Base-by-base conservation (phyloP, 805 yeast species). In the Kodamaea fukazawae region DNA sequence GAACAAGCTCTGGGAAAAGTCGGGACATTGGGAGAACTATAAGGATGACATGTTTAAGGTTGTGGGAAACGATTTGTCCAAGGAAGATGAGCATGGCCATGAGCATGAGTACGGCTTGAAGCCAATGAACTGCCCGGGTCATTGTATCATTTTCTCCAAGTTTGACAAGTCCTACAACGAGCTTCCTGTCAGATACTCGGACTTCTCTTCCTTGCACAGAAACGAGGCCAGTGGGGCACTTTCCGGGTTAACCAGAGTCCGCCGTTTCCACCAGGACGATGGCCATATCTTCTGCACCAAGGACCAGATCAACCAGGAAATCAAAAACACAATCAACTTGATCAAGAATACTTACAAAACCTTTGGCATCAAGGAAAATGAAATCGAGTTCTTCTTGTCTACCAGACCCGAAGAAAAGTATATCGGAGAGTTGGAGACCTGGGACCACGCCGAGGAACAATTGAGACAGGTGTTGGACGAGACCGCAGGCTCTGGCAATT, bases 101-200 rank as follows among this genome's bases (percentile, higher is more conserved):
- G 33, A 41, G 13, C 65, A 61, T 41, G 71, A 68, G 35, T 91
- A 83, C 58, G 95, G 96, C 0, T 67, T 91, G 30, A 93, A 93
- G 55, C 99, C 99, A 7, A 81, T 88, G 96, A 87, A 87, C 61
- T 88, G 96, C 55, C 96, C 96, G 0, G 96, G 96, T 0, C 99
- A 93, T 58, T 93, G 99, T 58, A 55, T 93, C 32, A 75, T 93
- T 14, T 93, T 79, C 62, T 76, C 79, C 34, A 73, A 81, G 49
- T 80, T 80, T 45, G 88, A 86, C 36, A 76, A 91, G 46, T 84
- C 95, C 0, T 84, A 86, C 57, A 78, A 85, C 33, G 98, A 93
- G 48, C 65, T 93, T 38, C 99, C 99, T 0, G 66, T 91, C 30
- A 65, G 97, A 48, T 75, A 76, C 48, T 81, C 95, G 15, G 99